Percentiles rank a stretch among this genome's conserved stretches.
These are phyloP conservation scores for Plantago major DNA, from an alignment of 257 asterid species.

Conservation along the genomic window DNA sequence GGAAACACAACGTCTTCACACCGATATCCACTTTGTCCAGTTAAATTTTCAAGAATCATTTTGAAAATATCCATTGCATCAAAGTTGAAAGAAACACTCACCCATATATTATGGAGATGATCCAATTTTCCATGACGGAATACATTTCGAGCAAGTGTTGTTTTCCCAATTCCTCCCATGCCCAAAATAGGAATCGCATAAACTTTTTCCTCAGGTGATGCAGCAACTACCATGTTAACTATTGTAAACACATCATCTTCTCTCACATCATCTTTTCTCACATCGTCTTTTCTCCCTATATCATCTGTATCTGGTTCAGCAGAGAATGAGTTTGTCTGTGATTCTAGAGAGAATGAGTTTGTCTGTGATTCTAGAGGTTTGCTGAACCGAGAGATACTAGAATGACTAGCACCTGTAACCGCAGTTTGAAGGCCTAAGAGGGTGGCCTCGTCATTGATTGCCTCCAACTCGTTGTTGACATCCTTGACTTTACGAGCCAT, in stretches of 20 bases:
- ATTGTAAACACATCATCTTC: background rate
- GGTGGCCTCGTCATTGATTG: background rate
- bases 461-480: slow-evolving; percentile 7
- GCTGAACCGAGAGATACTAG: background rate
- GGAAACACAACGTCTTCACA: slow-evolving; percentile 6
- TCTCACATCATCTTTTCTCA: too few species aligned
- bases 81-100: slow-evolving; percentile 15
- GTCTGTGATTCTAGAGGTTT: background rate
- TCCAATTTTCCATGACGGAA: slow-evolving; percentile 1
- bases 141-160: slow-evolving; percentile 2
- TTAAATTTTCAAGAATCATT: slow-evolving; percentile 11
- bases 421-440: background rate
- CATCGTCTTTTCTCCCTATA: background rate
- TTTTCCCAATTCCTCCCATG: slow-evolving; percentile 6
- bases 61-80: slow-evolving; percentile 16
- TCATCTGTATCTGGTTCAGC: background rate
- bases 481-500: slow-evolving; percentile 14
- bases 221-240: background rate
- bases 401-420: background rate
- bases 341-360: background rate
- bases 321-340: too few species aligned
- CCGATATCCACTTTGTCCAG: background rate
- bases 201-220: background rate
- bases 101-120: slow-evolving; percentile 17
- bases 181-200: slow-evolving; percentile 2